These are phyloP conservation scores for Claviceps digitariae DNA, from an alignment of 2,329 filamentous ascomycete genomes.

Conservation along the genomic window DNA sequence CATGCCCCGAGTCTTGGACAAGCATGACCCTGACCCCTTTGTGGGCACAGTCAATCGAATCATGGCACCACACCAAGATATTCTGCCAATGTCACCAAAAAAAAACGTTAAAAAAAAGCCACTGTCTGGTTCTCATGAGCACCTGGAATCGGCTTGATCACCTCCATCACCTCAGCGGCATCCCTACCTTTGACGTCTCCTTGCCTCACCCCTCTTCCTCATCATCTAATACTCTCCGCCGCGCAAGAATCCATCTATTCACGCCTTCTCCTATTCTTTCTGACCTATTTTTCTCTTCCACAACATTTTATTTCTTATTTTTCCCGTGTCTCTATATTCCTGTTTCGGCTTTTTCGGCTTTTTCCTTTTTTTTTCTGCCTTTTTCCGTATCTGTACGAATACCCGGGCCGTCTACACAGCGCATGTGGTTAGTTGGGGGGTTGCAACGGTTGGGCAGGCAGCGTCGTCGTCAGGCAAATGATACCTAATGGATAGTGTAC, in stretches of 20 bases:
- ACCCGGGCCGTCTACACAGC: conserved; percentile 3
- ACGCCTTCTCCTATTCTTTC: neutral
- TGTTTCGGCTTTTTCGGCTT: neutral
- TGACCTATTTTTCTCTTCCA: neutral
- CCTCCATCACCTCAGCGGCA: neutral
- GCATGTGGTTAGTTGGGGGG: neutral
- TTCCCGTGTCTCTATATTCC: too few species aligned
- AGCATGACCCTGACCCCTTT: too few species aligned
- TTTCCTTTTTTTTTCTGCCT: neutral
- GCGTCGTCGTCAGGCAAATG: neutral
- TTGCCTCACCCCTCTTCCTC: neutral
- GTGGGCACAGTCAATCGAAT: too few species aligned
- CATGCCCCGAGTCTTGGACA: too few species aligned
- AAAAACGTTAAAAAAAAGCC: too few species aligned
- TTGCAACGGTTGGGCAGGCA: neutral
- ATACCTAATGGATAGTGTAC: neutral
- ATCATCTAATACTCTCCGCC: neutral
- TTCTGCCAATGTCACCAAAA: neutral
- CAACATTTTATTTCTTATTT: too few species aligned
- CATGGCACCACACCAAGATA: too few species aligned
- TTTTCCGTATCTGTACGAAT: conserved; percentile 6
- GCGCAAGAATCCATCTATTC: neutral
- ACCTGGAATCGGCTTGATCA: neutral
- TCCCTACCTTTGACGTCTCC: neutral
- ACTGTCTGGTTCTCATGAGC: neutral